Conservation (phyloP, 805 yeast genomes). For the Metschnikowia rubicola region DNA sequence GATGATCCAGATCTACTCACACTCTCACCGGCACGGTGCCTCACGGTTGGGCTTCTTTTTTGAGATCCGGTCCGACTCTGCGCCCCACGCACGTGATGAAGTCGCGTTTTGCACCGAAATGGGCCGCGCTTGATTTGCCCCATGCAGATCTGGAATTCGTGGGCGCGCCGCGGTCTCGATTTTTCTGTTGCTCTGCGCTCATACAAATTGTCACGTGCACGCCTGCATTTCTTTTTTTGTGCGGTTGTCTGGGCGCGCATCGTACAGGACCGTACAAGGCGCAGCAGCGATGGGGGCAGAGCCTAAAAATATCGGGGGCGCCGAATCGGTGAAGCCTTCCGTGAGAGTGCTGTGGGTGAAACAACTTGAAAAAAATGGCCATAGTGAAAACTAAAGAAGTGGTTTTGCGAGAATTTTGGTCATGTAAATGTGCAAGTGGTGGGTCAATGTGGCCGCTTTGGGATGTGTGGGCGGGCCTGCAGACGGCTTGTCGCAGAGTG, state of each 20-base stretch:
- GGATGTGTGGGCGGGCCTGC: neutral
- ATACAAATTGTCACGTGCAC: constrained; percentile 4
- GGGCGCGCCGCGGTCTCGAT: constrained; percentile 4
- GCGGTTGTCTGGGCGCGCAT: constrained; percentile 1
- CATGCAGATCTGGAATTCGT: neutral
- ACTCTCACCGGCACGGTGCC: neutral
- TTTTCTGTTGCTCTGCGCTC: constrained; percentile 3
- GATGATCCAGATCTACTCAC: no score
- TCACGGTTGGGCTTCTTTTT: neutral
- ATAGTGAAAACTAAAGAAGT: no score
- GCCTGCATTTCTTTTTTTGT: constrained; percentile 2
- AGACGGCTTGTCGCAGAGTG: neutral
- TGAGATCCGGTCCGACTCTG: constrained; percentile 1
- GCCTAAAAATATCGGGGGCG: neutral
- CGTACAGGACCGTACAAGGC: constrained; percentile 2
- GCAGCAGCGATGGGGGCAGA: neutral
- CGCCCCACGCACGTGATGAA: constrained; percentile 10
- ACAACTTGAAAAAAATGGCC: no score
- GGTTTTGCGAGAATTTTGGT: no score
- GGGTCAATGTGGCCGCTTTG: no score
- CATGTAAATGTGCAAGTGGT: no score
- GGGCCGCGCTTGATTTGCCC: neutral
- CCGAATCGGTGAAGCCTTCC: neutral
- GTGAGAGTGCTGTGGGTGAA: neutral
- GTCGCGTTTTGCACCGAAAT: neutral